Base-by-base conservation (phyloP, 352 stramenopile genomes). In the Phytophthora capsici region DNA sequence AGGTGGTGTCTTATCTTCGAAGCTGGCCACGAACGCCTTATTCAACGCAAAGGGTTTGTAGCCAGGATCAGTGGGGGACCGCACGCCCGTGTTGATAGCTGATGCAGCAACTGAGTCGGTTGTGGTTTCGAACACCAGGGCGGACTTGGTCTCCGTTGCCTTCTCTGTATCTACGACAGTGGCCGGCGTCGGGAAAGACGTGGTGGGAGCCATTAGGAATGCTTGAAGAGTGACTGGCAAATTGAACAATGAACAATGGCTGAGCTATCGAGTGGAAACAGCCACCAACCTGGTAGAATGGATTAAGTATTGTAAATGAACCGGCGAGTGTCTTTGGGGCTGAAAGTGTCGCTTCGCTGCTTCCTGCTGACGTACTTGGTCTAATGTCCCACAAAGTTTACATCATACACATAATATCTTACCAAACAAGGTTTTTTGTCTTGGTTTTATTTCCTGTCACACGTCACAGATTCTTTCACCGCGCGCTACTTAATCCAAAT, bases 11-110 rank as follows among this genome's bases (percentile, higher is more conserved):
- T 63, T 37, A 8, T 77, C 55, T 32, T 76, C 60, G 51, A 90
- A 98, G 19, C 50, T 47, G 5, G 54, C 73, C 16, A 89, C 75
- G 43, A 92, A 92, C 32, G 69, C 79, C 20, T 56, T 66, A 50
- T 57, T 43, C 22, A 77, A 55, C 26, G n/a, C 26, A 46, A 77
- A 77, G 4, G 63, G 57, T 13, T 64, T 48, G 55, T 71, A 77
- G 16, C 30, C 56, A 3, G 69, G 63, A 0, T 53, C 68, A 10
- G 45, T 53, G 36, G 36, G 63, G 28, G 53, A 44, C 17, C 73
- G 51, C 30, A 71, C 49, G 17, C 44, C 51, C 16, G 36, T 63
- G 57, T 57, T 63, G 49, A 62, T 60, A 23, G 36, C 30, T 16
- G 68, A 66, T 2, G 53, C 38, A 22, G 54, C 45, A 20, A 25